Evolutionary conservation across 768 basidiomycete genomes (phyloP).

Genomic region (Psilocybe cubensis): DNA sequence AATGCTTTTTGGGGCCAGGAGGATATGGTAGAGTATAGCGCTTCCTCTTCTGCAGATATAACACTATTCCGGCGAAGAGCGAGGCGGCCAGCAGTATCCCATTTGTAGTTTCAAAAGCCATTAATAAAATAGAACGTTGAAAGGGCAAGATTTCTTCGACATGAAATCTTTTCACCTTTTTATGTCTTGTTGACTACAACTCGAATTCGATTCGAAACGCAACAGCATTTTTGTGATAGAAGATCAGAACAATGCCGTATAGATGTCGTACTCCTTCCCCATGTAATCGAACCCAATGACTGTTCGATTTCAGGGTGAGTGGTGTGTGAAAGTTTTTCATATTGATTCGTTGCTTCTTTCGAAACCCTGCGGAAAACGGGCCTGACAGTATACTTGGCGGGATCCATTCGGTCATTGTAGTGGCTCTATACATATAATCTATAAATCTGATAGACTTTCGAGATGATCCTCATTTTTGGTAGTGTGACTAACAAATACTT

Average conservation of each 20-base stretch:
- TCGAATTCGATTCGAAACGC: not conserved
- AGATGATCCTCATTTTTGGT: too few species aligned
- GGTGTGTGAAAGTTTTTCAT: not conserved
- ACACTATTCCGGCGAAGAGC: not conserved
- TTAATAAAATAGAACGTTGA: not conserved
- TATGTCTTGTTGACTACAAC: not conserved
- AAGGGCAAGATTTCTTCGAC: not conserved
- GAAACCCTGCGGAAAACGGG: too few species aligned
- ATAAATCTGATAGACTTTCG: too few species aligned
- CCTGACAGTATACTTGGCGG: not conserved
- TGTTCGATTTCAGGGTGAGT: not conserved
- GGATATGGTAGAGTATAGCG: conserved; percentile 21
- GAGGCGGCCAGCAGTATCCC: not conserved
- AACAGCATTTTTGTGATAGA: not conserved
- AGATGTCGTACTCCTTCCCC: not conserved
- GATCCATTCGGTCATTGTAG: too few species aligned
- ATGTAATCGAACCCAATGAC: not conserved
- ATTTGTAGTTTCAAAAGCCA: not conserved
- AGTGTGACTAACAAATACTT: too few species aligned
- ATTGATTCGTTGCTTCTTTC: not conserved
- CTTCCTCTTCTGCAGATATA: conserved; percentile 13
- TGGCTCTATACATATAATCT: too few species aligned
- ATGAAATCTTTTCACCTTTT: not conserved
- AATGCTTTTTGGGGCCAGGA: conserved; percentile 31
- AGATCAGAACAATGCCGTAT: too few species aligned